Evolutionary conservation across 1,139 yeast genomes (phyloP).

Genomic region (Saccharomyces hybrid): DNA sequence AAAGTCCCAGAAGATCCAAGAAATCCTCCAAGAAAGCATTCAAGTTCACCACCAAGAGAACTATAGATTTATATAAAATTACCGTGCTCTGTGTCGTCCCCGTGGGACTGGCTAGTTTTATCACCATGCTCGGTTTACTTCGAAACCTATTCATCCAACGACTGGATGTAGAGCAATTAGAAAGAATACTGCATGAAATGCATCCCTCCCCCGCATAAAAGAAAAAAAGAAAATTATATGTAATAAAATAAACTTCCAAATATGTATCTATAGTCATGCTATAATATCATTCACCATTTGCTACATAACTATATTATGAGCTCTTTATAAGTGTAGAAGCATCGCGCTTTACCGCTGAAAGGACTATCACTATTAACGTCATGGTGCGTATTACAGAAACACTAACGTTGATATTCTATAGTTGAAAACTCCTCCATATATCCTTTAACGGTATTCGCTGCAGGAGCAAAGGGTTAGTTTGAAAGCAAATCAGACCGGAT

Average conservation of each 20-base stretch:
- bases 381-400: not conserved
- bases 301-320: not conserved
- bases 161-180: slow-evolving; percentile 51
- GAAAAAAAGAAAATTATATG: not conserved
- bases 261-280: not conserved
- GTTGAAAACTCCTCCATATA: not conserved
- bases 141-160: slow-evolving; percentile 69
- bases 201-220: not conserved
- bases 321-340: too few relatives aligned
- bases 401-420: not conserved
- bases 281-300: not conserved
- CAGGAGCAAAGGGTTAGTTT: not conserved
- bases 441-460: not conserved
- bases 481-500: not conserved
- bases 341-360: not conserved
- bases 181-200: slow-evolving; percentile 14
- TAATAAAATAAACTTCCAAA: not conserved
- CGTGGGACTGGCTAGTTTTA: slow-evolving; percentile 86
- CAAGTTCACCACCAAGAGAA: slow-evolving; percentile 36
- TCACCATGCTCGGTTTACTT: slow-evolving; percentile 80
- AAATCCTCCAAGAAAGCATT: slow-evolving; percentile 8
- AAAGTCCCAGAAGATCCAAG: slow-evolving; percentile 1
- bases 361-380: not conserved
- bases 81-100: slow-evolving; percentile 97
- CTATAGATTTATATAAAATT: slow-evolving; percentile 74